Evolutionary conservation across 768 basidiomycete genomes (phyloP).

Genomic region (Leccinum subgranulosum): DNA sequence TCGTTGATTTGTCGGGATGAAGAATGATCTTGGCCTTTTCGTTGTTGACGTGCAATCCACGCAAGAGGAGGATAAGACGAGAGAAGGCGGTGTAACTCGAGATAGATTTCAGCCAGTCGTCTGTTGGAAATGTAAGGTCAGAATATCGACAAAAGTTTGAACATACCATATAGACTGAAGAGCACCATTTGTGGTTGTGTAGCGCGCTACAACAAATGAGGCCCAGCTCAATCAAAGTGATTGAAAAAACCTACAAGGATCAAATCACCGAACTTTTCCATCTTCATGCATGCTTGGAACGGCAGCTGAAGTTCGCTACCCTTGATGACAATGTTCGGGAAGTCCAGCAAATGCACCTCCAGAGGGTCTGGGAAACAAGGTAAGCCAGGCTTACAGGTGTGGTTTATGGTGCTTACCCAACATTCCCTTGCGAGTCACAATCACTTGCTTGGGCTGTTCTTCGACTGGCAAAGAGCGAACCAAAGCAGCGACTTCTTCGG

Average conservation of each 20-base stretch:
- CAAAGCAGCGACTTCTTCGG: conserved; percentile 98
- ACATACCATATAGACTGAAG: conserved; percentile 88
- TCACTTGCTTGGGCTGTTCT: conserved; percentile 99
- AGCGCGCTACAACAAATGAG: conserved; percentile 56
- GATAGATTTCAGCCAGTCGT: conserved; percentile 99
- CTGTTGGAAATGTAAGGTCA: conserved; percentile 35
- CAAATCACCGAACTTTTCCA: conserved; percentile 99
- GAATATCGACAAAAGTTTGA: not conserved
- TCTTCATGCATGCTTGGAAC: conserved; percentile 99
- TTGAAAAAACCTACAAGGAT: conserved; percentile 57
- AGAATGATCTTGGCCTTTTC: conserved; percentile 99
- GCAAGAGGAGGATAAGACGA: conserved; percentile 92
- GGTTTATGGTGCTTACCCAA: conserved; percentile 53
- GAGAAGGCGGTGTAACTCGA: conserved; percentile 99
- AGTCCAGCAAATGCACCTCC: conserved; percentile 98
- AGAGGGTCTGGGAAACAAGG: conserved; percentile 61
- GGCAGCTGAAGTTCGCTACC: conserved; percentile 96
- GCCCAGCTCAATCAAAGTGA: not conserved
- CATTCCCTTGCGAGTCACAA: conserved; percentile 99
- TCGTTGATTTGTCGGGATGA: conserved; percentile 94
- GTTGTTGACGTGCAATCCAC: conserved; percentile 97
- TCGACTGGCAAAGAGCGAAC: conserved; percentile 98
- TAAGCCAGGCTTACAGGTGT: not conserved
- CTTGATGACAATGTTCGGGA: conserved; percentile 99
- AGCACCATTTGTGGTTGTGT: conserved; percentile 99